These are phyloP conservation scores for Beauveria rudraprayagi DNA, from an alignment of 2,329 filamentous ascomycete species.

Conservation along the genomic window DNA sequence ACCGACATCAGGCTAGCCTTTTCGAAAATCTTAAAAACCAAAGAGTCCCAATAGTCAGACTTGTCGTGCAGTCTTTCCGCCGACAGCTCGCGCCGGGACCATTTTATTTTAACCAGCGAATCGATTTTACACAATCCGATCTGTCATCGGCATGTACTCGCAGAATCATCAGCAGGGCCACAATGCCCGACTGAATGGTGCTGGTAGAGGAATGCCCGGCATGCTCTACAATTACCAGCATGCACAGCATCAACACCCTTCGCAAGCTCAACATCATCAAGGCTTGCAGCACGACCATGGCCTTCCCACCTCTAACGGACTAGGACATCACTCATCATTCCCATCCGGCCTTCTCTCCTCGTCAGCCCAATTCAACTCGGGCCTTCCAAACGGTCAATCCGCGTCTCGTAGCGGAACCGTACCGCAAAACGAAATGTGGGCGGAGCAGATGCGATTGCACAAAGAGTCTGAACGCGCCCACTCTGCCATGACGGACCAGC, in stretches of 20 bases:
- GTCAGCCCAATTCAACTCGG: constrained; percentile 51
- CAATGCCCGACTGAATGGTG: constrained; percentile 63
- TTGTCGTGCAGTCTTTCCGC: constrained; percentile 16
- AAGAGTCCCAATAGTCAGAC: constrained; percentile 9
- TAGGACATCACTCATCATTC: constrained; percentile 35
- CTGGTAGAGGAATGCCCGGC: constrained; percentile 48
- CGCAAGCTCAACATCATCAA: constrained; percentile 57
- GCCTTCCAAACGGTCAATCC: constrained; percentile 50
- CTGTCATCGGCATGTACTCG: constrained; percentile 56
- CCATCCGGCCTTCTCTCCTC: constrained; percentile 46
- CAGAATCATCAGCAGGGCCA: constrained; percentile 66
- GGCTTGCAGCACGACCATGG: constrained; percentile 51
- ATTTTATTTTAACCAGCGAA: not conserved
- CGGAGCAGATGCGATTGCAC: constrained; percentile 73
- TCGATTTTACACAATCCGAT: not conserved
- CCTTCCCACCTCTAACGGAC: constrained; percentile 44
- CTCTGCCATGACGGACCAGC: constrained; percentile 61
- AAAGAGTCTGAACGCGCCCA: constrained; percentile 68
- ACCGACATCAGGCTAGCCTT: constrained; percentile 13
- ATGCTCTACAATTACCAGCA: constrained; percentile 65
- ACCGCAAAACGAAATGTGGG: constrained; percentile 67
- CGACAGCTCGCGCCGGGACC: constrained; percentile 16
- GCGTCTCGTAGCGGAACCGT: constrained; percentile 41
- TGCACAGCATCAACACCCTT: constrained; percentile 52
- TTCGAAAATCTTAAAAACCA: constrained; percentile 8